A percentile compares a stretch with the other conserved stretches of the same genome.
Evolutionary conservation across 2,329 filamentous ascomycete genomes (phyloP).

Genomic region (Fusarium verrucosum): DNA sequence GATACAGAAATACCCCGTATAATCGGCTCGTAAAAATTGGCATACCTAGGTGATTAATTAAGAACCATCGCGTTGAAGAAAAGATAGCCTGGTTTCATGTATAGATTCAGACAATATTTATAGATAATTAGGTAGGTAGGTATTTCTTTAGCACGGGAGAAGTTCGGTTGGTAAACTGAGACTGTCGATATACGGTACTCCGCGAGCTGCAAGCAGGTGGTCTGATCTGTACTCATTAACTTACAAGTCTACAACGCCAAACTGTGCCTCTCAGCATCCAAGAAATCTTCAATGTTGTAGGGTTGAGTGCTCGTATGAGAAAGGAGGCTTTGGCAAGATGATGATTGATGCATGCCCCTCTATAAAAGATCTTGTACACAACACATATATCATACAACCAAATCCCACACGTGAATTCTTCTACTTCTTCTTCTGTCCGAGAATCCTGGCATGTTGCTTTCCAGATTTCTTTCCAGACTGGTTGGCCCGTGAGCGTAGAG

Average conservation of each 20-base stretch:
- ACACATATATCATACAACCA: conserved; percentile 48
- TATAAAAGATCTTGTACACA: conserved; percentile 39
- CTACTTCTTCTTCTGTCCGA: conserved; percentile 37
- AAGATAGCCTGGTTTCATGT: too few relatives aligned
- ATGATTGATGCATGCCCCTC: conserved; percentile 31
- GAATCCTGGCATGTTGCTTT: conserved; percentile 25
- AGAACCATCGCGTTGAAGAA: not conserved
- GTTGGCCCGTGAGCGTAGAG: conserved; percentile 50
- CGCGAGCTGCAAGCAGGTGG: not conserved
- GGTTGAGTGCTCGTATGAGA: not conserved
- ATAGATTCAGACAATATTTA: not conserved
- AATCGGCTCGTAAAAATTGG: not conserved
- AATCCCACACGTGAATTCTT: not conserved
- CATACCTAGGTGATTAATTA: not conserved
- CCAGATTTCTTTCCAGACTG: conserved; percentile 36
- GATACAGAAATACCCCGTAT: not conserved
- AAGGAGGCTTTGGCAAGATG: not conserved
- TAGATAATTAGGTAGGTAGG: too few relatives aligned
- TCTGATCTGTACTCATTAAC: not conserved
- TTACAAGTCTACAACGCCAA: not conserved
- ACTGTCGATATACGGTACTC: too few relatives aligned
- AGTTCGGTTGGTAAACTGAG: not conserved
- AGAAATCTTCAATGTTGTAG: not conserved
- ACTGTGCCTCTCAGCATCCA: not conserved
- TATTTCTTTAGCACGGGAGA: not conserved